phyloP scores from a whole-genome alignment of 2,329 filamentous ascomycete species.

The Colletotrichum scovillei region DNA sequence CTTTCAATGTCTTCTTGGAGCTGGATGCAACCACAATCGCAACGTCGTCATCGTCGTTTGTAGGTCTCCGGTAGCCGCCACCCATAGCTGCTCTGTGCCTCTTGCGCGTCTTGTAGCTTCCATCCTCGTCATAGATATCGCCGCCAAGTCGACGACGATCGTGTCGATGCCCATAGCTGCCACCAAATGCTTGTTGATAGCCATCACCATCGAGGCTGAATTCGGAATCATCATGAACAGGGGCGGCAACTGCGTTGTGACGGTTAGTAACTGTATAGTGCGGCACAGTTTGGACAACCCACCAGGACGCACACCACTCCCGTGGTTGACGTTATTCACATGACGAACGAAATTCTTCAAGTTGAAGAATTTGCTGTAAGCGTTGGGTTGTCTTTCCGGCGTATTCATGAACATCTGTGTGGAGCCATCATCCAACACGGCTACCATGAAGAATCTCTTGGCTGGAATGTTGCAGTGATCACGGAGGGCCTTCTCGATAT shows the following conservation, averaged over 20 bases:
- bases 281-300: slow-evolving; percentile 32
- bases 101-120: slow-evolving; percentile 49
- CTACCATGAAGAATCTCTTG: slow-evolving; percentile 64
- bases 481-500: slow-evolving; percentile 63
- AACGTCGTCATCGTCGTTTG: slow-evolving; percentile 56
- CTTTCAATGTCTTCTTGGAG: slow-evolving; percentile 58
- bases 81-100: slow-evolving; percentile 42
- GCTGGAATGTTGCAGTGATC: slow-evolving; percentile 64
- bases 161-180: slow-evolving; percentile 40
- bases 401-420: slow-evolving; percentile 46
- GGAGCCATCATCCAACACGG: slow-evolving; percentile 59
- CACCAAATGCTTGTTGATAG: slow-evolving; percentile 34
- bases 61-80: slow-evolving; percentile 46
- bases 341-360: slow-evolving; percentile 51
- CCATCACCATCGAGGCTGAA: slow-evolving; percentile 35
- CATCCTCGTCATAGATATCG: slow-evolving; percentile 43
- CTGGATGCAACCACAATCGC: slow-evolving; percentile 49
- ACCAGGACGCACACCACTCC: slow-evolving; percentile 49
- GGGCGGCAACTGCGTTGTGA: slow-evolving; percentile 43
- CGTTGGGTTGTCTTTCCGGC: slow-evolving; percentile 47
- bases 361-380: slow-evolving; percentile 60
- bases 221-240: slow-evolving; percentile 46
- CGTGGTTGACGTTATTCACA: slow-evolving; percentile 41
- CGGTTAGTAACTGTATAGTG: slow-evolving; percentile 9
- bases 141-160: slow-evolving; percentile 42